Percentiles rank a stretch among this genome's conserved stretches.
Evolutionary conservation across 2,329 filamentous ascomycete genomes (phyloP).

Genomic region (Parascedosporium putredinis): DNA sequence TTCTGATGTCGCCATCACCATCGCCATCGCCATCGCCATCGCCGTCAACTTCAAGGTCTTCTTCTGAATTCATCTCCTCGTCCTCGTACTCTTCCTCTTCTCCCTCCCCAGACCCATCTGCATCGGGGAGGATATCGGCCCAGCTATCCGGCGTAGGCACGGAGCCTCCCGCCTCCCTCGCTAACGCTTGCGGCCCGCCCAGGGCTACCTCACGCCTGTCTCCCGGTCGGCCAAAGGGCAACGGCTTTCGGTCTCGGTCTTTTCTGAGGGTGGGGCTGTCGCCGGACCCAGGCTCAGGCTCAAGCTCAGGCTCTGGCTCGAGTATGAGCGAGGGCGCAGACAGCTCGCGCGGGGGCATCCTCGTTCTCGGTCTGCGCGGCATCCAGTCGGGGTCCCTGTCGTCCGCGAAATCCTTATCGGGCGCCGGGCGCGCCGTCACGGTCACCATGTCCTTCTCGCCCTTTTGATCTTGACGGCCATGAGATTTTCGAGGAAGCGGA

Average conservation of each 20-base stretch:
- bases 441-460: slow-evolving; percentile 59
- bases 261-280: too few relatives aligned
- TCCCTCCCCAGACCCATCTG: background rate
- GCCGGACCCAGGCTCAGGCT: too few relatives aligned
- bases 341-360: background rate
- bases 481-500: slow-evolving; percentile 54
- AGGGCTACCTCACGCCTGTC: background rate
- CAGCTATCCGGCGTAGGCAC: slow-evolving; percentile 3
- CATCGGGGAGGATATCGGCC: slow-evolving; percentile 5
- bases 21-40: too few relatives aligned
- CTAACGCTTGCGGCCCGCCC: background rate
- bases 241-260: too few relatives aligned
- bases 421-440: slow-evolving; percentile 38
- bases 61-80: background rate
- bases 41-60: slow-evolving; percentile 12
- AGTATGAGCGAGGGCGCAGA: background rate
- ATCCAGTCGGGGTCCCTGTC: slow-evolving; percentile 28
- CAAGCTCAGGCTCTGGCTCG: too few relatives aligned
- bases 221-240: slow-evolving; percentile 8
- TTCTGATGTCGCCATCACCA: background rate
- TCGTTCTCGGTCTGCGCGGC: slow-evolving; percentile 10
- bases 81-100: background rate
- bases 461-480: slow-evolving; percentile 53
- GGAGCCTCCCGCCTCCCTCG: background rate
- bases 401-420: slow-evolving; percentile 30